Percentiles rank a stretch among this genome's conserved stretches.
Evolutionary conservation across 2,329 filamentous ascomycete genomes (phyloP).

Genomic region (Pseudogymnoascus sp.): DNA sequence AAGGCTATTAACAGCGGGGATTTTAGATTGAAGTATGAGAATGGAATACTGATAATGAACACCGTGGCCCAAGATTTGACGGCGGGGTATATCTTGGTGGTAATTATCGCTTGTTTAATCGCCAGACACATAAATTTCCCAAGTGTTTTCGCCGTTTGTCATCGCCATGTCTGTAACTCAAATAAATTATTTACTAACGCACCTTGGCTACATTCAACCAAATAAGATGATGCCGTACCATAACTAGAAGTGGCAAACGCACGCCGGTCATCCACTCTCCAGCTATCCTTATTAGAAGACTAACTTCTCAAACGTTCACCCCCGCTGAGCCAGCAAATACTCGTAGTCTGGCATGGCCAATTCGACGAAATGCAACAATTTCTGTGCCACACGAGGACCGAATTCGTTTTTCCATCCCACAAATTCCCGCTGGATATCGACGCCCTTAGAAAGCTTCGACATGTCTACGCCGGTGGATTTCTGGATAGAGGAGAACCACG

Average conservation of each 20-base stretch:
- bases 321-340: neutral
- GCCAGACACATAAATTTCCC: neutral
- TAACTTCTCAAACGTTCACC: neutral
- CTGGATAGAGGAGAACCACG: neutral
- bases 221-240: neutral
- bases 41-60: no score
- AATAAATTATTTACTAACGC: neutral
- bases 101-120: no score
- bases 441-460: neutral
- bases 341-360: conserved; percentile 3
- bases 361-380: neutral
- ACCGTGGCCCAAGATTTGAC: no score
- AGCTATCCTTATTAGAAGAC: neutral
- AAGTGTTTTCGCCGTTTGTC: neutral
- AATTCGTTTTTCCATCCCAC: neutral
- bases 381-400: neutral
- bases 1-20: no score
- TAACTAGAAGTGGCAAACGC: neutral
- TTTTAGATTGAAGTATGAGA: no score
- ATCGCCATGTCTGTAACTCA: neutral
- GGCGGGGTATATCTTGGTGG: no score
- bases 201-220: neutral
- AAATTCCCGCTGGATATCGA: neutral
- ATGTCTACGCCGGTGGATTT: neutral
- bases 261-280: neutral